Evolutionary conservation across 1,284 basidiomycete genomes (phyloP).

Genomic region (Microbotryum scabiosae): DNA sequence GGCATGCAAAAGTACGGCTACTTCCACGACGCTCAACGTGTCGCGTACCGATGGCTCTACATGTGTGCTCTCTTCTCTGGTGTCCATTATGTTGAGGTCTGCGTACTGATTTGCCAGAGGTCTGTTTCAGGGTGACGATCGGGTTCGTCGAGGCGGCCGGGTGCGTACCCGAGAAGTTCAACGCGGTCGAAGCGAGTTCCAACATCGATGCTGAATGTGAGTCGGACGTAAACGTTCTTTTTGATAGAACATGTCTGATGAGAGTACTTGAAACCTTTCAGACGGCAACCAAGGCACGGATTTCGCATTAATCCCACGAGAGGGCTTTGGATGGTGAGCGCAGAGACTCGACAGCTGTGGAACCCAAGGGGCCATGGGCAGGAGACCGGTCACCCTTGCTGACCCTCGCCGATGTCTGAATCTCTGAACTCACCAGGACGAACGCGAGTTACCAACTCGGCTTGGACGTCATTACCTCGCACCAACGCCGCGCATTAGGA

Average conservation of each 20-base stretch:
- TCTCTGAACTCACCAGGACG: conserved; percentile 29
- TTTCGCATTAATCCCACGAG: conserved; percentile 90
- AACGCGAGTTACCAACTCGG: conserved; percentile 86
- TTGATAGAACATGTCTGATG: too few species aligned
- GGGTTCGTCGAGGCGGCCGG: conserved; percentile 38
- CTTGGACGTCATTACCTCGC: conserved; percentile 81
- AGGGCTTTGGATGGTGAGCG: conserved; percentile 81
- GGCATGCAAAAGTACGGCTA: conserved; percentile 94
- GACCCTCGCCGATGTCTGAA: too few species aligned
- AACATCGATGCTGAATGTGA: conserved; percentile 75
- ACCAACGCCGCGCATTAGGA: conserved; percentile 89
- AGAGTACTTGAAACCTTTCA: too few species aligned
- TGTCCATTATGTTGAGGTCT: too few species aligned
- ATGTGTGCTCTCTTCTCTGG: too few species aligned
- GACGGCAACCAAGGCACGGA: conserved; percentile 91
- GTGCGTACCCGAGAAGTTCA: conserved; percentile 61
- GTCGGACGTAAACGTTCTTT: background rate
- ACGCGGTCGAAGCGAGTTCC: conserved; percentile 69
- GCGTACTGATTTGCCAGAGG: too few species aligned
- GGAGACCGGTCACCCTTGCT: background rate
- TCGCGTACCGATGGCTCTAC: conserved; percentile 93
- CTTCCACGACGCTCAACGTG: conserved; percentile 80
- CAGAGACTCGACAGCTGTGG: background rate
- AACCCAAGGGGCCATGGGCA: too few species aligned
- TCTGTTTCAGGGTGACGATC: conserved; percentile 74